These are phyloP conservation scores for Fusarium cyanostomum DNA, from an alignment of 2,329 filamentous ascomycete species.

Conservation along the genomic window DNA sequence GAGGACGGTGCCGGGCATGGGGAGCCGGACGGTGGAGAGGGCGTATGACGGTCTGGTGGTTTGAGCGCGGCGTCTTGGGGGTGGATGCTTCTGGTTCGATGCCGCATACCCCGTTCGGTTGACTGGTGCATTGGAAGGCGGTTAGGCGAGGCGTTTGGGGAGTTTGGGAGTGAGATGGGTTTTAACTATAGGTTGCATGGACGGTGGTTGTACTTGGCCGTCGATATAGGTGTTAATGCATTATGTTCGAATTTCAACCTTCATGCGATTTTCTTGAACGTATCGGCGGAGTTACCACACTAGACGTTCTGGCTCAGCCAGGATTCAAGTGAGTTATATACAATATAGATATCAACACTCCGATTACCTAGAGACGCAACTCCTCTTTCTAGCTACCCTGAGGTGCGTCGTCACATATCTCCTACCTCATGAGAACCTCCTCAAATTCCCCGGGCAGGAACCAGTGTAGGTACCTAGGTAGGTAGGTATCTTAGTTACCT, in stretches of 20 bases:
- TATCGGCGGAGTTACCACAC: no score
- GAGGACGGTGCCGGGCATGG: constrained; percentile 65
- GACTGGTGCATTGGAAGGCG: constrained; percentile 34
- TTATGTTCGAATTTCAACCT: constrained; percentile 3
- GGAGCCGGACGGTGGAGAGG: constrained; percentile 64
- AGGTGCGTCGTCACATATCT: no score
- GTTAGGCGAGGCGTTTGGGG: constrained; percentile 28
- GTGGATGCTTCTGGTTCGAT: constrained; percentile 36
- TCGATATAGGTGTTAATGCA: constrained; percentile 23
- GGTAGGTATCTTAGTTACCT: no score
- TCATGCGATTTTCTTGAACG: not conserved
- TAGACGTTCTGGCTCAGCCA: no score
- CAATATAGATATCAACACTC: no score
- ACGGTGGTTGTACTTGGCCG: constrained; percentile 19
- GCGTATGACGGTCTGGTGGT: constrained; percentile 60
- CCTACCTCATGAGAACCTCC: no score
- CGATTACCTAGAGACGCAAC: no score
- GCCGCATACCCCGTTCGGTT: constrained; percentile 38
- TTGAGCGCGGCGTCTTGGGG: constrained; percentile 24
- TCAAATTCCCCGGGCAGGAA: no score
- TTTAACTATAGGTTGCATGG: constrained; percentile 34
- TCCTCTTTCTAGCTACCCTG: no score
- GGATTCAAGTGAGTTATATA: no score
- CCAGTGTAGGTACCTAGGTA: no score
- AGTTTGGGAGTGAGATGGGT: constrained; percentile 26